A percentile compares a stretch with the other conserved stretches of the same genome.
These are phyloP conservation scores for Pyricularia grisea DNA, from an alignment of 2,329 filamentous ascomycete species.

Conservation along the genomic window DNA sequence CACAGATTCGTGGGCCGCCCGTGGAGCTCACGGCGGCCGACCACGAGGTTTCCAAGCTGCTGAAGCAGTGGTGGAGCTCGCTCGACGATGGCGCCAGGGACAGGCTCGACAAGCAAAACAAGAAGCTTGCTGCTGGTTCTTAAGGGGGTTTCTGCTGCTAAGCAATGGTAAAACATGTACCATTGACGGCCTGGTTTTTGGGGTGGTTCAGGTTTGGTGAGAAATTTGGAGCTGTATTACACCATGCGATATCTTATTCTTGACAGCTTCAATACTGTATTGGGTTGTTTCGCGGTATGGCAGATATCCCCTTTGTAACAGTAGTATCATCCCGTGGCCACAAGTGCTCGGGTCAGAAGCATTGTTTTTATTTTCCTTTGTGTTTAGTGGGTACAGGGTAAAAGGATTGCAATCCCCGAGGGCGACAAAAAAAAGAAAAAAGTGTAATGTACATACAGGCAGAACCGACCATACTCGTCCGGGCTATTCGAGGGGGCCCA, in stretches of 20 bases:
- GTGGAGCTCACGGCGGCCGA: constrained; percentile 46
- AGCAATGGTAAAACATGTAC: not conserved
- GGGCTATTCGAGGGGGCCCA: not conserved
- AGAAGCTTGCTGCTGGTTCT: constrained; percentile 16
- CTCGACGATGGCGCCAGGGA: constrained; percentile 35
- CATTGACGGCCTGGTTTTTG: not conserved
- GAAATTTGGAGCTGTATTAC: not conserved
- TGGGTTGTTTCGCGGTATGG: not conserved
- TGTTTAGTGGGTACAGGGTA: not conserved
- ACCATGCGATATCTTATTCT: not conserved
- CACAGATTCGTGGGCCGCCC: constrained; percentile 50
- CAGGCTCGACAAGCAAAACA: constrained; percentile 40
- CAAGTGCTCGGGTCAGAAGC: not conserved
- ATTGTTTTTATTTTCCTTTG: not conserved
- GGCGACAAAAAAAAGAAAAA: not conserved
- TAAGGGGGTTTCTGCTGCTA: not conserved
- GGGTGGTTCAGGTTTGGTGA: not conserved
- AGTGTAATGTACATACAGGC: not conserved
- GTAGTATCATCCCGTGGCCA: not conserved
- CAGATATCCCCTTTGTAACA: not conserved
- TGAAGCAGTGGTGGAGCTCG: constrained; percentile 39
- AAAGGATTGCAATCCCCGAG: not conserved
- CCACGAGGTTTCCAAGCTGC: constrained; percentile 33
- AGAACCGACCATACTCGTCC: not conserved
- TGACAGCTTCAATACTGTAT: not conserved